A percentile compares a stretch with the other conserved stretches of the same genome.
These are phyloP conservation scores for Fraxinus quadrangulata DNA, from an alignment of 257 asterid genomes.

Conservation along the genomic window DNA sequence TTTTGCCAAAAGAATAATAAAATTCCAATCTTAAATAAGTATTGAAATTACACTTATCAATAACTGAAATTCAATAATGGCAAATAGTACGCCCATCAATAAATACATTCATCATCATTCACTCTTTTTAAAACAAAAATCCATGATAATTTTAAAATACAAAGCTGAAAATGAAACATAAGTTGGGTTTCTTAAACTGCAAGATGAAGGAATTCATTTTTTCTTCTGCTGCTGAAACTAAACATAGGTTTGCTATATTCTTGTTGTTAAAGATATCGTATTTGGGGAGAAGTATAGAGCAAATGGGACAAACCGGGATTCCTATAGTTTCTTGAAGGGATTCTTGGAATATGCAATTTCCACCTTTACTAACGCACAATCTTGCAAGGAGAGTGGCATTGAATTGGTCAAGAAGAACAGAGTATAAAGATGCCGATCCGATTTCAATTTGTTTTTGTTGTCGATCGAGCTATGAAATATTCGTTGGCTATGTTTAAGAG, in stretches of 20 bases:
- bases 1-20: too few species aligned
- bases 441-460: conserved; percentile 39
- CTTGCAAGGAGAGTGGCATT: conserved; percentile 47
- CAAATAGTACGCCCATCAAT: too few species aligned
- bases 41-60: too few species aligned
- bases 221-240: too few species aligned
- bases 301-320: conserved; percentile 58
- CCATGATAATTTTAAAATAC: too few species aligned
- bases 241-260: neutral
- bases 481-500: neutral
- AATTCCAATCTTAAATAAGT: too few species aligned
- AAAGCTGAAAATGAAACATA: too few species aligned
- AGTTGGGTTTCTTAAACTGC: too few species aligned
- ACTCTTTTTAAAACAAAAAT: too few species aligned
- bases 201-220: too few species aligned
- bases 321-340: conserved; percentile 49
- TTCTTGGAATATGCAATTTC: conserved; percentile 44
- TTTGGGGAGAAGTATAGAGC: conserved; percentile 16
- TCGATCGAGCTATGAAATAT: neutral
- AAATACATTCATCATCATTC: too few species aligned
- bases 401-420: conserved; percentile 46
- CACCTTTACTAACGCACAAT: conserved; percentile 54
- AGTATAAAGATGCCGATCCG: conserved; percentile 30
- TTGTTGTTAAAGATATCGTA: neutral
- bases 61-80: too few species aligned